Conservation (phyloP, 345 rosid genomes). For the Turritis glabra region DNA sequence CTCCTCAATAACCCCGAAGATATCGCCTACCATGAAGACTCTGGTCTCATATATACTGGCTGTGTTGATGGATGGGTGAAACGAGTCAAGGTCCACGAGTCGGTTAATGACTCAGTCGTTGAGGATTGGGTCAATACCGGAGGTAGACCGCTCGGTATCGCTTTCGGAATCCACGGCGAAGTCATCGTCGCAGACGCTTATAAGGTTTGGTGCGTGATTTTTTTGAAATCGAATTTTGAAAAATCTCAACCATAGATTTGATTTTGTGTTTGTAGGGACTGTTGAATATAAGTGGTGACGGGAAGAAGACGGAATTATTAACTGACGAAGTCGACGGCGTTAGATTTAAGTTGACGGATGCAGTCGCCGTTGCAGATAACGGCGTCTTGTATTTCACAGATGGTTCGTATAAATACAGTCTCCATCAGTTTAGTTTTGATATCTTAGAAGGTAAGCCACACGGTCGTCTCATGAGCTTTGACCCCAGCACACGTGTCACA, state of each 20-base stretch:
- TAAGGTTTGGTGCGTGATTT: slow-evolving; percentile 46
- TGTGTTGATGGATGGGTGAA: slow-evolving; percentile 87
- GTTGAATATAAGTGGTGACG: slow-evolving; percentile 51
- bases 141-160: slow-evolving; percentile 85
- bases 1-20: slow-evolving; percentile 62
- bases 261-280: slow-evolving; percentile 59
- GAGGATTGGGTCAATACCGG: slow-evolving; percentile 70
- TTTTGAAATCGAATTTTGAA: background rate
- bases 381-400: slow-evolving; percentile 79
- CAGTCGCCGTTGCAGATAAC: slow-evolving; percentile 57
- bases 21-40: slow-evolving; percentile 45
- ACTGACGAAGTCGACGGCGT: slow-evolving; percentile 65
- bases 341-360: slow-evolving; percentile 67
- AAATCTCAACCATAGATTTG: background rate
- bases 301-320: slow-evolving; percentile 46
- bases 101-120: slow-evolving; percentile 50
- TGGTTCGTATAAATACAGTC: slow-evolving; percentile 55
- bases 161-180: slow-evolving; percentile 45
- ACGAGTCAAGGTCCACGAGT: slow-evolving; percentile 44
- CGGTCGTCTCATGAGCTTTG: slow-evolving; percentile 65
- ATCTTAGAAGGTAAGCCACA: slow-evolving; percentile 65
- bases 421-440: slow-evolving; percentile 36
- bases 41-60: slow-evolving; percentile 53
- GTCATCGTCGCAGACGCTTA: slow-evolving; percentile 69
- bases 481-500: slow-evolving; percentile 53